Evolutionary conservation across 805 yeast genomes (phyloP), one percentile per base, ranked within the genome.

Genomic region (Metschnikowia reukaufii): DNA sequence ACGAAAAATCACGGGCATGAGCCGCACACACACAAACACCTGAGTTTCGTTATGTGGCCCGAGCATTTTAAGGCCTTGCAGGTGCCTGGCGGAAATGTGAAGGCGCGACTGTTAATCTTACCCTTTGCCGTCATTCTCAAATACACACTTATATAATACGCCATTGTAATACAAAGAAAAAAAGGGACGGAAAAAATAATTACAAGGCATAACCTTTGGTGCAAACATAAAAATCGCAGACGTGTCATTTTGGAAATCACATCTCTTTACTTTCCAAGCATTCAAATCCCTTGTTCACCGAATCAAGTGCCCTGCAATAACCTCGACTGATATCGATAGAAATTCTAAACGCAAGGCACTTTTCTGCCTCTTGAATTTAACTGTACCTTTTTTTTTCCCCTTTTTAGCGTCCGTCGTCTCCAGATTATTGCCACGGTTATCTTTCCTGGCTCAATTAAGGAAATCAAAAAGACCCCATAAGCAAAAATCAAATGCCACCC

Each of bases 71-170:
- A 13, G 39, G 10, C 30, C 31, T 21, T 18, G 18, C 16, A n/a
- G n/a, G 18, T 35, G 8, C 15, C 6, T n/a, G 27, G 15, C 19
- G 18, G 18, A 4, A 19, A 13, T 15, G 37, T 19, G 37, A 10
- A 15, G 15, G 37, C 37, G 37, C 37, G 37, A 17, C 27, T 18
- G 37, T n/a, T 35, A 35, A 35, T 35, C 37, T 35, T 35, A 10
- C 37, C 37, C 12, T 20, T 12, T 8, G 20, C 13, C 25, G 18
- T 15, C n/a, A 35, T 18, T 18, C 15, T 35, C 29, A 25, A 25
- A 13, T 25, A n/a, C n/a, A n/a, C n/a, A n/a, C n/a, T n/a, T n/a
- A n/a, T n/a, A 25, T 25, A 25, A 4, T 25, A 25, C 29, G 29
- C 29, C 29, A 25, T 25, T 25, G 29, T 25, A 25, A 25, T 25